Percentiles rank a stretch among this genome's conserved stretches.
Conservation (phyloP, 768 basidiomycete species). For the Coprinellus micaceus region DNA sequence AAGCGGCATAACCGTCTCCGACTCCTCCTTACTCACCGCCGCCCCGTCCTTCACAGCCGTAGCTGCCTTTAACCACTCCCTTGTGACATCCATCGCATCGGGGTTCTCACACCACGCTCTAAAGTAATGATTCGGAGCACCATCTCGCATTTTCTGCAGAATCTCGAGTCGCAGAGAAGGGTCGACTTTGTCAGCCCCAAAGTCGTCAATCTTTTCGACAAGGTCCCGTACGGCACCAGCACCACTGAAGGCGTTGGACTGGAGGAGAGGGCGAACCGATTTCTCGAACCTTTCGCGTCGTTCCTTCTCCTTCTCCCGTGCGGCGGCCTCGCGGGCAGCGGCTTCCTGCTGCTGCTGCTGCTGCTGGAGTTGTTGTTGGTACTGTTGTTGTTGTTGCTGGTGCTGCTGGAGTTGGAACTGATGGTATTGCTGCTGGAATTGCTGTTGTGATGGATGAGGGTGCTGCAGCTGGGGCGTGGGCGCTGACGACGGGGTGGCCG, state of each 20-base stretch:
- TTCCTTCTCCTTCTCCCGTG: too few relatives aligned
- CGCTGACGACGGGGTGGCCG: too few relatives aligned
- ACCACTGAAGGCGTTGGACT: slow-evolving; percentile 58
- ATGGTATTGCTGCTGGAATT: slow-evolving; percentile 11
- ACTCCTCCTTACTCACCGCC: too few relatives aligned
- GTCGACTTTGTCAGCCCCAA: slow-evolving; percentile 63
- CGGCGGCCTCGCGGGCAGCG: too few relatives aligned
- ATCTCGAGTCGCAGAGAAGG: slow-evolving; percentile 66
- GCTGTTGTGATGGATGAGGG: not conserved
- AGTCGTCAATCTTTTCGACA: slow-evolving; percentile 54
- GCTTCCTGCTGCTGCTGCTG: slow-evolving; percentile 54
- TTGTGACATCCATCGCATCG: slow-evolving; percentile 69
- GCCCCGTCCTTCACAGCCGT: too few relatives aligned
- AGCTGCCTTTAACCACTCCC: slow-evolving; percentile 84
- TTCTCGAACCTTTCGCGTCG: slow-evolving; percentile 50
- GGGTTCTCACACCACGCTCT: slow-evolving; percentile 81
- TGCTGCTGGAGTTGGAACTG: slow-evolving; percentile 16
- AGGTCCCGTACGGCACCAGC: slow-evolving; percentile 66
- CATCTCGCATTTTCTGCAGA: slow-evolving; percentile 75
- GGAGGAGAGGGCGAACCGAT: slow-evolving; percentile 54
- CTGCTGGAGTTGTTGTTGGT: slow-evolving; percentile 43
- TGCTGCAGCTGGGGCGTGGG: not conserved
- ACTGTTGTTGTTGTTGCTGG: slow-evolving; percentile 12
- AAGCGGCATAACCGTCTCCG: slow-evolving; percentile 83
- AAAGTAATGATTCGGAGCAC: slow-evolving; percentile 83